phyloP scores from a whole-genome alignment of 2,329 filamentous ascomycete species.

The Fusarium nelsonii region DNA sequence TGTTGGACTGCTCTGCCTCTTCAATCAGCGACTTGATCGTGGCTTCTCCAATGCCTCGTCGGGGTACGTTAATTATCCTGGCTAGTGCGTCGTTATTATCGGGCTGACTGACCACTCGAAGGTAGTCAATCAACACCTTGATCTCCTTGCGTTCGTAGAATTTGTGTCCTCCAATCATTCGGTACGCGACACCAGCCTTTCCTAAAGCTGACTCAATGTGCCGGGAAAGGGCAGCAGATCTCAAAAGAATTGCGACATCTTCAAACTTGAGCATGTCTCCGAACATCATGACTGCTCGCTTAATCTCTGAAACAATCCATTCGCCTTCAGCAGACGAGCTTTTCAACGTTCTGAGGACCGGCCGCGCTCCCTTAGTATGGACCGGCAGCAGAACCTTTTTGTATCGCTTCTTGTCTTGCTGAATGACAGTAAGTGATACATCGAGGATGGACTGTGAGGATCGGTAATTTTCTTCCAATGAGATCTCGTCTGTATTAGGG shows the following conservation, averaged over 20 bases:
- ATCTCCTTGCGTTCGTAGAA: constrained; percentile 95
- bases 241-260: constrained; percentile 89
- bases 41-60: constrained; percentile 82
- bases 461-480: constrained; percentile 93
- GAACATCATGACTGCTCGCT: constrained; percentile 75
- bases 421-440: constrained; percentile 85
- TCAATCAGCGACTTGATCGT: constrained; percentile 81
- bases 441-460: constrained; percentile 88
- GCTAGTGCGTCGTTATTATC: constrained; percentile 88
- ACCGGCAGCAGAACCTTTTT: constrained; percentile 84
- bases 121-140: constrained; percentile 87
- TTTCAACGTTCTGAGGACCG: constrained; percentile 82
- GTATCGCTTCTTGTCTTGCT: constrained; percentile 86
- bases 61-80: constrained; percentile 86
- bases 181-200: constrained; percentile 85
- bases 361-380: constrained; percentile 81
- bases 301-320: constrained; percentile 90
- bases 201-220: constrained; percentile 88
- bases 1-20: constrained; percentile 77
- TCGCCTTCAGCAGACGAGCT: constrained; percentile 79
- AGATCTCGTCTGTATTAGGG: constrained; percentile 81
- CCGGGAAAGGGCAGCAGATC: constrained; percentile 84
- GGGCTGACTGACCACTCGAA: constrained; percentile 86
- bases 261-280: constrained; percentile 78
- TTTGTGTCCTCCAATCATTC: constrained; percentile 88